These are phyloP conservation scores for Agrostemma githago DNA, from an alignment of 148 eudicot genomes.

Conservation along the genomic window DNA sequence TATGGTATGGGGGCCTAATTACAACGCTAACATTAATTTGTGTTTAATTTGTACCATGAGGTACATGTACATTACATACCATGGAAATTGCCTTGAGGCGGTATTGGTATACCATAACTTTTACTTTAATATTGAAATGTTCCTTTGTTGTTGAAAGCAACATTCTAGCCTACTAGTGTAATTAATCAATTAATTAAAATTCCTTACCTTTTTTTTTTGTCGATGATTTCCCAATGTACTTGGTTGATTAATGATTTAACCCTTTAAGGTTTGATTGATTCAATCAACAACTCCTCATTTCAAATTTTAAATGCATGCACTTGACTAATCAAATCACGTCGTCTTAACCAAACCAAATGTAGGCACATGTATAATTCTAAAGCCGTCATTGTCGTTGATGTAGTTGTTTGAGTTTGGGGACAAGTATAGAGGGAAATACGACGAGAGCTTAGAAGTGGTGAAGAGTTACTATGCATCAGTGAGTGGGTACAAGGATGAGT, in stretches of 20 bases:
- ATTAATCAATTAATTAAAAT: too few relatives aligned
- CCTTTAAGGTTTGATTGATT: neutral
- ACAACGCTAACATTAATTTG: neutral
- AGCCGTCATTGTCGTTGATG: neutral
- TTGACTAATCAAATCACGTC: too few relatives aligned
- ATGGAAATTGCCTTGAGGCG: neutral
- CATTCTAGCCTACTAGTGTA: neutral
- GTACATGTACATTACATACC: too few relatives aligned
- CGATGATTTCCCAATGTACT: neutral
- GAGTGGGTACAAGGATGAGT: slow-evolving; percentile 67
- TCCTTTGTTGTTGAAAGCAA: slow-evolving; percentile 11
- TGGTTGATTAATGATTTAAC: slow-evolving; percentile 1
- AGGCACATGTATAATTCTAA: too few relatives aligned
- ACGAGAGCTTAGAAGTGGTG: slow-evolving; percentile 45
- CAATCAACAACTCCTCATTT: too few relatives aligned
- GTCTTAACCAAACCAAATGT: too few relatives aligned
- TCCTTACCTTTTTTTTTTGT: neutral
- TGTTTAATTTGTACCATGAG: neutral
- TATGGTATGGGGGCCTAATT: neutral
- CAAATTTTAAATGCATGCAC: too few relatives aligned
- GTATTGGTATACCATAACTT: neutral
- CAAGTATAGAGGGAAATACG: slow-evolving; percentile 65
- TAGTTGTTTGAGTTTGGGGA: slow-evolving; percentile 70
- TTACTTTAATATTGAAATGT: slow-evolving; percentile 1
- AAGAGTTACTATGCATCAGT: slow-evolving; percentile 58